Evolutionary conservation across 305 asterid species (phyloP).

Genomic region (Petunia hybrid): DNA sequence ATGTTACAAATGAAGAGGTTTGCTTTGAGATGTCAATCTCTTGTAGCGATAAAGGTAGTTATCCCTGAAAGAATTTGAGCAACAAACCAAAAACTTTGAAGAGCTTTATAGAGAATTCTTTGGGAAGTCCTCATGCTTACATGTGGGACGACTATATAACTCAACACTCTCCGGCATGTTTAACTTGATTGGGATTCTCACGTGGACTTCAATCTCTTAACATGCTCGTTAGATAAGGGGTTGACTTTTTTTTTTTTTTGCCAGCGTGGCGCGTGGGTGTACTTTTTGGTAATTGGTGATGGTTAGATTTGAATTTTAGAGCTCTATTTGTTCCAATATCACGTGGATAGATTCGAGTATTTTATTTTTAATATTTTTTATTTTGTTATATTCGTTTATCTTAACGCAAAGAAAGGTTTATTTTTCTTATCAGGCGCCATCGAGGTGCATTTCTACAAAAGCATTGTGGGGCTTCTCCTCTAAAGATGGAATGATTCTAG

Average conservation of each 20-base stretch:
- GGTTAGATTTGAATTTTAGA: background rate
- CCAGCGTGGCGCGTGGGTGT: background rate
- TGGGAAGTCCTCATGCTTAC: background rate
- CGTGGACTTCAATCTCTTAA: background rate
- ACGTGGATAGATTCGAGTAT: background rate
- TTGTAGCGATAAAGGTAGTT: background rate
- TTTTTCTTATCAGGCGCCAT: background rate
- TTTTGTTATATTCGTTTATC: background rate
- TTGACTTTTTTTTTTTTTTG: background rate
- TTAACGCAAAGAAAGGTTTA: no score
- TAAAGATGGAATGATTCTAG: background rate
- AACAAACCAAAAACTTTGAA: background rate
- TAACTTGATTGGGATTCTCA: background rate
- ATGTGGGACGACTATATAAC: background rate
- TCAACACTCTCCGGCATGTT: background rate
- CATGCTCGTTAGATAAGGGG: background rate
- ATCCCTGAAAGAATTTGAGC: slow-evolving; percentile 5
- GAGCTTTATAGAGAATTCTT: background rate
- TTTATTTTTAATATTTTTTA: no score
- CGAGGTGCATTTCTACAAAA: background rate
- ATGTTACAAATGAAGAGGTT: background rate
- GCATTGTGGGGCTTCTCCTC: background rate
- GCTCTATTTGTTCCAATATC: background rate
- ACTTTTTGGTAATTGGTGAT: background rate
- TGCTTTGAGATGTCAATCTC: background rate